Base-by-base conservation (phyloP, 768 basidiomycete species). In the Sarcodon aspratus region DNA sequence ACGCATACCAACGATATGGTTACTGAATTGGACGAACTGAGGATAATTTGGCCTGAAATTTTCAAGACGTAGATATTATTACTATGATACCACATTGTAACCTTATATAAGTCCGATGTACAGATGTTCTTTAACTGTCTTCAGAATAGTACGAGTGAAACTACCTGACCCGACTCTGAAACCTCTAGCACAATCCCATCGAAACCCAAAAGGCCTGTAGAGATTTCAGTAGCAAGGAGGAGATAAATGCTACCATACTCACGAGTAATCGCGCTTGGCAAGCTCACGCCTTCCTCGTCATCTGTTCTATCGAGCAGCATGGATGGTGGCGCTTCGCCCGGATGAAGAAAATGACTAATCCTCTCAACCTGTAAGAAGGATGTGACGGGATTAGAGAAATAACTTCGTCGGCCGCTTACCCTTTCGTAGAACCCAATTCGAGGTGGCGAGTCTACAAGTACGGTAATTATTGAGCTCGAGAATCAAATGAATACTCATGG, bases 121-220 rank as follows among this genome's bases (percentile, higher is more conserved):
- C 44, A 37, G 40, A 21, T 42, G 17, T 11, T 38, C 32, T 9
- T 18, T 8, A 10, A n/a, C 33, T 33, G 18, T 36, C 12, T 12
- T 55, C 37, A 60, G 49, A 87, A 85, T 42, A 89, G 61, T 57
- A 72, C 82, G 9, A 91, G 80, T 32, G 82, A 70, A 13, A 83
- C 75, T 27, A 92, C 82, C 56, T 88, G 85, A 3, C 83, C 87
- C 17, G 79, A 72, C 54, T 86, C 83, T 9, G 84, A 79, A 10
- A 84, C 82, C 57, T 92, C 90, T 31, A 90, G 63, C 45, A 90
- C 79, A 38, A 88, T 75, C 18, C 90, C 88, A 51, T 89, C 82
- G 57, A 86, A 90, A 32, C 88, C 87, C 51, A 85, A 69, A 15
- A 89, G 55, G 9, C 64, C 80, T 82, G 45, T 0, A 21, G 17